Evolutionary conservation across 805 yeast genomes (phyloP).

Genomic region (Spathaspora sp.): DNA sequence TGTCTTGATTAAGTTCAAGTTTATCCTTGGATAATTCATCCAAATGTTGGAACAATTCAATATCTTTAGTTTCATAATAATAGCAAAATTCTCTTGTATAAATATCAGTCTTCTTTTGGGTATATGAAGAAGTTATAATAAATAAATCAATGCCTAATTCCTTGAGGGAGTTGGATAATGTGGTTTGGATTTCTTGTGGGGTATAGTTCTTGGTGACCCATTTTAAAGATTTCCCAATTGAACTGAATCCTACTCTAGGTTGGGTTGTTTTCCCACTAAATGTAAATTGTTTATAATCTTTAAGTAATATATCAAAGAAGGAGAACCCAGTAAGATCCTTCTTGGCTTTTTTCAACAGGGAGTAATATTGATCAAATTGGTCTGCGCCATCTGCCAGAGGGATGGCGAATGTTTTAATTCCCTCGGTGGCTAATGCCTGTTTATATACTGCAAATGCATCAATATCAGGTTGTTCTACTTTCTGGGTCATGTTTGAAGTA

Average conservation of each 20-base stretch:
- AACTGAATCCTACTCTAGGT: conserved; percentile 65
- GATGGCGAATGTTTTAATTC: not conserved
- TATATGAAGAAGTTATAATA: conserved; percentile 37
- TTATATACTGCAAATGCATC: conserved; percentile 40
- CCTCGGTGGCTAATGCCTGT: conserved; percentile 7
- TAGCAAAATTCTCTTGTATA: conserved; percentile 35
- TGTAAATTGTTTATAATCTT: conserved; percentile 79
- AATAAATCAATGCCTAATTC: conserved; percentile 24
- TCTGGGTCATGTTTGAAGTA: conserved; percentile 62
- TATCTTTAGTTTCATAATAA: conserved; percentile 12
- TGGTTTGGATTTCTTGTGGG: conserved; percentile 17
- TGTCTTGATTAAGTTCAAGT: conserved; percentile 22
- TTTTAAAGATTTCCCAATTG: conserved; percentile 60
- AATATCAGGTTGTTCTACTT: conserved; percentile 60
- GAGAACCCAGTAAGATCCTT: conserved; percentile 60
- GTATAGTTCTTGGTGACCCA: conserved; percentile 42
- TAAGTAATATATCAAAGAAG: conserved; percentile 60
- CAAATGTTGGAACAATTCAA: conserved; percentile 15
- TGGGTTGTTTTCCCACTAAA: conserved; percentile 21
- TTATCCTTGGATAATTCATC: conserved; percentile 14
- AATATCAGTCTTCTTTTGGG: conserved; percentile 25
- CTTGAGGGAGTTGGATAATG: conserved; percentile 18
- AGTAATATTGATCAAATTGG: conserved; percentile 13
- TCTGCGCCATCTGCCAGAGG: not conserved
- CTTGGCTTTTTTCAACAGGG: conserved; percentile 45